Percentiles rank a stretch among this genome's conserved stretches.
phyloP scores from a whole-genome alignment of 495 filamentous ascomycete genomes.

The Neurospora sp. region DNA sequence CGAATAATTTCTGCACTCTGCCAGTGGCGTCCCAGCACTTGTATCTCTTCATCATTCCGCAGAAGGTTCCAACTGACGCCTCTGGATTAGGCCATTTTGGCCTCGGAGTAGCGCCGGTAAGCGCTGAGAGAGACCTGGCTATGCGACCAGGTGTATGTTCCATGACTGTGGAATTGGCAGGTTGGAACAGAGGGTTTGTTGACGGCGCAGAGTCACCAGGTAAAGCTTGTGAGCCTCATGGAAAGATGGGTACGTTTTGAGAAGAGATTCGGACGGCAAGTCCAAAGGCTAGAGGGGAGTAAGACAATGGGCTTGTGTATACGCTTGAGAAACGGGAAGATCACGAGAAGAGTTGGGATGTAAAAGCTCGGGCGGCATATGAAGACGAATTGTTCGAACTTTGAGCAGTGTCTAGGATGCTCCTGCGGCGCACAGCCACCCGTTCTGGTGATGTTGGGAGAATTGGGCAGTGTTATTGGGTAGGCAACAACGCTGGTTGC shows the following conservation, averaged over 20 bases:
- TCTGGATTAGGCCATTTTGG: not conserved
- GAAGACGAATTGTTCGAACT: not conserved
- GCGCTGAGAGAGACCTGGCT: not conserved
- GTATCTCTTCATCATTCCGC: not conserved
- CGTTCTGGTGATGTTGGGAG: not conserved
- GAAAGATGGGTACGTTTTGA: not conserved
- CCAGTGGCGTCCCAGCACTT: not conserved
- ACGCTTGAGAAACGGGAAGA: not conserved
- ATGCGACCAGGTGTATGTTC: not conserved
- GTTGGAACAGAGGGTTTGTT: not conserved
- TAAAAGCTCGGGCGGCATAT: not conserved
- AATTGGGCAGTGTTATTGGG: not conserved
- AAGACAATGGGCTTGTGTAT: not conserved
- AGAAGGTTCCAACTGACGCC: not conserved
- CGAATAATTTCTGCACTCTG: not conserved
- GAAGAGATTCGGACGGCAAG: not conserved
- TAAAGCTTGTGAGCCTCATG: not conserved
- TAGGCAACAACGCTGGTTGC: not conserved
- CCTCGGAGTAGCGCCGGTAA: not conserved
- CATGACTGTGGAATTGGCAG: not conserved
- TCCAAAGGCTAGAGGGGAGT: not conserved
- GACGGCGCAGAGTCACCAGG: not conserved
- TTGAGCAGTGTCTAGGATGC: not conserved
- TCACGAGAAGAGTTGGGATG: not conserved
- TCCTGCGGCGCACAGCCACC: not conserved